Evolutionary conservation across 2,329 filamentous ascomycete genomes (phyloP), one percentile per base, ranked within the genome.

Genomic region (Pseudopyricularia cyperi): DNA sequence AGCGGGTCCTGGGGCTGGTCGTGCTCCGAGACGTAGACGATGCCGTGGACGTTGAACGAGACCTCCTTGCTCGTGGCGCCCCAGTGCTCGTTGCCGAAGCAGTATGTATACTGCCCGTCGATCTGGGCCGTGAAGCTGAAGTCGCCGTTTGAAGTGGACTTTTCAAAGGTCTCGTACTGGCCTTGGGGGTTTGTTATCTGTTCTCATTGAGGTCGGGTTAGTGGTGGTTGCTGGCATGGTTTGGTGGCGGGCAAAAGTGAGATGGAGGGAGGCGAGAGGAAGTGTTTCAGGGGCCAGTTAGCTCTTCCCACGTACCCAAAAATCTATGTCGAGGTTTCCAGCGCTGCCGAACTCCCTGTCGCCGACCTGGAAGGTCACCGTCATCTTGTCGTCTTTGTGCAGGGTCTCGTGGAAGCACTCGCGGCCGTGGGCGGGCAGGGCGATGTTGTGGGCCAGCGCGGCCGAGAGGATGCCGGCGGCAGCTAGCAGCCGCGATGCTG

Each of bases 51-150:
- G 68, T 98, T 98, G 81, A 98, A 98, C 53, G 89, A 95, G 52
- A 98, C 91, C 69, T 98, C 93, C 73, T 98, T 98, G 66, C 82
- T 94, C 68, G 89, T 89, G 54, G 90, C 89, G 54, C 88, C 87
- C 89, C 91, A 98, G 68, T 93, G 85, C 75, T 97, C 91, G 71
- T 98, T 98, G 71, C 93, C 94, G 74, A 98, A 98, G 81, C 93
- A 98, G 81, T 98, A 98, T 53, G 80, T 75, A 73, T 87, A 96
- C 71, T 87, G 89, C 58, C 93, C 93, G 68, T 98, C 90, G 64
- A 82, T 72, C 61, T 77, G 74, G 50, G 93, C 90, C 37, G 82
- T 85, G 71, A 98, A 97, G 54, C 87, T 87, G 73, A 94, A 89
- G 70, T 97, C 91, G 65, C 93, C 93, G 61, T 87, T 90, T 56